Base-by-base conservation (phyloP, 73 alveolate genomes). In the Symbiodinium pilosum region DNA sequence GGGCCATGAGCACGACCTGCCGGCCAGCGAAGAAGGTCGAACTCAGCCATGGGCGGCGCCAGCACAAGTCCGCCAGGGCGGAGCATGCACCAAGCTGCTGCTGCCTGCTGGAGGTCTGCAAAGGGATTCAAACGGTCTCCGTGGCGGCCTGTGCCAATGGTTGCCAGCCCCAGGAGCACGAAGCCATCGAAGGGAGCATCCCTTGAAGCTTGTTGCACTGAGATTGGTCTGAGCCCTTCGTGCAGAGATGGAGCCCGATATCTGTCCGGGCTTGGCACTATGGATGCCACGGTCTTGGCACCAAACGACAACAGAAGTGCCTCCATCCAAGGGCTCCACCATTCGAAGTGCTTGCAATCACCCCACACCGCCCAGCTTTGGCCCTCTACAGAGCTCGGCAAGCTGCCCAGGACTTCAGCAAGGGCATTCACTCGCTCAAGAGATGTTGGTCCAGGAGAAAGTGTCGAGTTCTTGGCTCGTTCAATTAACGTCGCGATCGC, bases 271-370 rank as follows among this genome's bases (percentile, higher is more conserved):
- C n/a, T 26, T 26, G 94, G 94, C 11, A 87, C 94, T 16, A 87
- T 54, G 30, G 94, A 59, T 18, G 94, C 38, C 12, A 87, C 94
- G 4, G 71, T 59, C 20, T 26, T 28, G 1, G 86, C 94, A 12
- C 94, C 94, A 32, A 87, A 87, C 21, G 94, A 87, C 12, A 87
- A 69, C 26, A 87, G 43, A 26, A 87, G 69, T 9, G 59, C 28
- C 41, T 87, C 94, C 94, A 87, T 54, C 94, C 94, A 87, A 6
- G 94, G 94, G 30, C 41, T 87, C 94, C 94, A 87, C 94, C 94
- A 87, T 56, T 87, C 94, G 59, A 87, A 87, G 43, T 87, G 94
- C 34, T 87, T 87, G 69, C 43, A 40, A 34, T 87, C 94, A 36
- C 94, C 94, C 94, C 94, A 87, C 36, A 87, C 94, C 18, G 59